Conservation (phyloP, 306 rosid species). For the Castanea mollissima region DNA sequence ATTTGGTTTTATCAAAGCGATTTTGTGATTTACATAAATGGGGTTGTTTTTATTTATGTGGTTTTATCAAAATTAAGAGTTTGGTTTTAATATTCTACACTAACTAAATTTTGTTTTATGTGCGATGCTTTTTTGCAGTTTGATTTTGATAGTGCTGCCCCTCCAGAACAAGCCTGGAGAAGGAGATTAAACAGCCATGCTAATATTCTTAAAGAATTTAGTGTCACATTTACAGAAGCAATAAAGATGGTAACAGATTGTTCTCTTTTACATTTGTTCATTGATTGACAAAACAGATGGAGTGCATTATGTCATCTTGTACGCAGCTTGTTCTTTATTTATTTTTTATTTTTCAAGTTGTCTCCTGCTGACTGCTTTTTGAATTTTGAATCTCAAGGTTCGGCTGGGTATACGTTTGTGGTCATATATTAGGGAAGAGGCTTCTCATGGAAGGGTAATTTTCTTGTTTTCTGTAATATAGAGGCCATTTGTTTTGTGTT, state of each 20-base stretch:
- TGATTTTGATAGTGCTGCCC: slow-evolving; percentile 91
- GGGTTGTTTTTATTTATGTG: not conserved
- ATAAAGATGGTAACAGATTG: slow-evolving; percentile 73
- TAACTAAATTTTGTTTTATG: slow-evolving; percentile 13
- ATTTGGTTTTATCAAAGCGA: not conserved
- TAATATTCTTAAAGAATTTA: slow-evolving; percentile 89
- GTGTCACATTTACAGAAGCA: slow-evolving; percentile 90
- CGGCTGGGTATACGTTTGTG: slow-evolving; percentile 88
- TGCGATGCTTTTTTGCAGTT: slow-evolving; percentile 46
- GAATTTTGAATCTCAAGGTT: slow-evolving; percentile 53
- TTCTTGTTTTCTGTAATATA: slow-evolving; percentile 15
- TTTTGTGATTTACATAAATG: not conserved
- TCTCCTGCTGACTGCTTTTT: slow-evolving; percentile 16
- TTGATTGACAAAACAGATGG: slow-evolving; percentile 11
- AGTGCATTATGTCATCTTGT: not conserved
- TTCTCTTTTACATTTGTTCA: slow-evolving; percentile 12
- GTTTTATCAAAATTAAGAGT: not conserved
- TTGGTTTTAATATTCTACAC: not conserved
- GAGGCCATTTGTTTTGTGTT: slow-evolving; percentile 4
- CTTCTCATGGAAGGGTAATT: slow-evolving; percentile 98
- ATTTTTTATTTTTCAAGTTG: slow-evolving; percentile 1
- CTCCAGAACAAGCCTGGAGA: slow-evolving; percentile 99
- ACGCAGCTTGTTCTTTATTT: not conserved
- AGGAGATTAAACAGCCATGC: slow-evolving; percentile 90
- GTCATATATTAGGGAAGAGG: slow-evolving; percentile 98